Evolutionary conservation across 2,329 filamentous ascomycete species (phyloP).

Genomic region (Pseudogymnoascus sp.): DNA sequence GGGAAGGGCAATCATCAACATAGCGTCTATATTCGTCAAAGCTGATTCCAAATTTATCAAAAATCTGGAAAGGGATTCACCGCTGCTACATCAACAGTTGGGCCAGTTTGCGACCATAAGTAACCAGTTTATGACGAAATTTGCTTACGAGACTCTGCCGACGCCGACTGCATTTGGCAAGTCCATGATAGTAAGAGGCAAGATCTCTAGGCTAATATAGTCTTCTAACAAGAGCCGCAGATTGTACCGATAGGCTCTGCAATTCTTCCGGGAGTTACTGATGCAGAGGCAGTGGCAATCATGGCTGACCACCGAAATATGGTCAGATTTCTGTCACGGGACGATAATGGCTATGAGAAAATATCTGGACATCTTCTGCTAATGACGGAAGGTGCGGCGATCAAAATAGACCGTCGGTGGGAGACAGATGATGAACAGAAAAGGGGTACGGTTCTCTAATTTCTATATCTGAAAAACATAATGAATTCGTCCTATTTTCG

Average conservation of each 20-base stretch:
- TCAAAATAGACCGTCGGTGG: constrained; percentile 14
- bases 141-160: constrained; percentile 24
- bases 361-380: constrained; percentile 13
- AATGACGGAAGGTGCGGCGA: constrained; percentile 14
- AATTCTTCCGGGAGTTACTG: constrained; percentile 27
- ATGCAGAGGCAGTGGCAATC: constrained; percentile 28
- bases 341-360: constrained; percentile 16
- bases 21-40: constrained; percentile 28
- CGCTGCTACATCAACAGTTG: constrained; percentile 31
- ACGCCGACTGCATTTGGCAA: constrained; percentile 12
- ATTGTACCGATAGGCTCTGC: constrained; percentile 28
- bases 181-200: constrained; percentile 16
- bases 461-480: neutral
- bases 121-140: constrained; percentile 29
- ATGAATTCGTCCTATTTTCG: neutral
- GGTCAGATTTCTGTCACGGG: constrained; percentile 23
- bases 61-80: constrained; percentile 29
- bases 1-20: constrained; percentile 14
- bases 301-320: constrained; percentile 29
- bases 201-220: neutral
- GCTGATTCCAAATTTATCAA: constrained; percentile 26
- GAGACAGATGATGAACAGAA: neutral
- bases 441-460: neutral
- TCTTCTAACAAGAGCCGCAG: neutral
- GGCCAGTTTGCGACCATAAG: constrained; percentile 29